Base-by-base conservation (phyloP, 2,329 filamentous ascomycete genomes). In the Exophiala aquamarina region DNA sequence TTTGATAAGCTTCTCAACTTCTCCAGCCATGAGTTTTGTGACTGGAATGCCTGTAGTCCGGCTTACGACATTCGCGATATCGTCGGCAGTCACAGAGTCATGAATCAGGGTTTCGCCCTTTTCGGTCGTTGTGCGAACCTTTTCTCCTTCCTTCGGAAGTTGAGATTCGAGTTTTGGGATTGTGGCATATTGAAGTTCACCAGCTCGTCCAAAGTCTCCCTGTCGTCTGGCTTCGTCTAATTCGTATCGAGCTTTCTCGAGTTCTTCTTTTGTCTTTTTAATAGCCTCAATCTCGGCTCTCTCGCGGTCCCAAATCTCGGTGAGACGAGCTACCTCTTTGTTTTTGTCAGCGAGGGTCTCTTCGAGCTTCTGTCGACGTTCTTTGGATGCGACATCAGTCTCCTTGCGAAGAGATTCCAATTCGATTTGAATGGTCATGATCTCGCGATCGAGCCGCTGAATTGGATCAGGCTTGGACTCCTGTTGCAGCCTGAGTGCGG, bases 361-460 rank as follows among this genome's bases (percentile, higher is more conserved):
- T 64, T 97, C 86, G 1, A 97, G 78, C 62, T 92, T 92, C 60
- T 94, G 87, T 17, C 90, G 79, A 14, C 93, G 82, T 67, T 97
- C 93, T 58, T 84, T 84, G 63, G 90, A 95, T 14, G 87, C 84
- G 39, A 95, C 77, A 58, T 98, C 93, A 9, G 84, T 95, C 66
- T 98, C 93, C 61, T 97, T 97, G 41, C 92, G 82, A 33, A 98
- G 71, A 52, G 90, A 96, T 65, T 97, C 93, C 1, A 97, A 77
- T 66, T 98, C 92, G 54, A 98, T 97, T 63, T 96, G 92, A 11
- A 97, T 89, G 0, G 92, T 97, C 82, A 96, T 94, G 50, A 97
- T 95, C 61, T 91, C 89, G 52, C 94, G 87, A 61, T 97, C 92
- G 1, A 97, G 80, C 41, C 86, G 83, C 71, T 94, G 89, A 26